A percentile compares a stretch with the other conserved stretches of the same genome.
These are phyloP conservation scores for Rosellinia necatrix DNA, from an alignment of 2,329 filamentous ascomycete genomes.

Conservation along the genomic window DNA sequence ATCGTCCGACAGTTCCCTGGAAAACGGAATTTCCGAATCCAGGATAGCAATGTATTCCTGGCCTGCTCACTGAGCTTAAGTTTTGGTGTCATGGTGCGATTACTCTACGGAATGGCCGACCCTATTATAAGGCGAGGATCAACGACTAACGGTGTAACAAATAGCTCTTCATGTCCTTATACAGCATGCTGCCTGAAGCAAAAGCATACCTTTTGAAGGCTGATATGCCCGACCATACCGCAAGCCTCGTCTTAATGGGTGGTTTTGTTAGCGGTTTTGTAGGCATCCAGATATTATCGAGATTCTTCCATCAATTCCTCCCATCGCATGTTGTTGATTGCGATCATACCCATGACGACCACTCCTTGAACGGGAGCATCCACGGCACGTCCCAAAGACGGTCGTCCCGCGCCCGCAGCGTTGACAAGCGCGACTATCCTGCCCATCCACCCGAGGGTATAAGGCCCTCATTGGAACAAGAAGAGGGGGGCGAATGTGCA, in stretches of 20 bases:
- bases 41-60: conserved; percentile 86
- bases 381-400: conserved; percentile 34
- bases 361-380: conserved; percentile 40
- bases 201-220: conserved; percentile 75
- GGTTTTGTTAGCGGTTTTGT: conserved; percentile 75
- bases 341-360: conserved; percentile 71
- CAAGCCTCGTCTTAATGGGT: conserved; percentile 70
- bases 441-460: conserved; percentile 19
- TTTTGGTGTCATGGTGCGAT: conserved; percentile 89
- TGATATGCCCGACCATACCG: conserved; percentile 67
- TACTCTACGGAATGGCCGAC: background rate
- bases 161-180: conserved; percentile 88
- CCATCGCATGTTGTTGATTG: conserved; percentile 82
- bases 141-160: background rate
- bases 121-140: background rate
- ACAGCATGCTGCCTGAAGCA: conserved; percentile 89
- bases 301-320: conserved; percentile 72
- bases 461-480: conserved; percentile 21
- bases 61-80: conserved; percentile 88
- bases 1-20: conserved; percentile 74
- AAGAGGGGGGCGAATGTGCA: conserved; percentile 29
- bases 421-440: conserved; percentile 27
- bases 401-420: conserved; percentile 34
- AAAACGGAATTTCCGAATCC: conserved; percentile 79
- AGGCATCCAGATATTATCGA: conserved; percentile 75